phyloP scores from a whole-genome alignment of 78 protist genomes.

The Cyanophora paradoxa region DNA sequence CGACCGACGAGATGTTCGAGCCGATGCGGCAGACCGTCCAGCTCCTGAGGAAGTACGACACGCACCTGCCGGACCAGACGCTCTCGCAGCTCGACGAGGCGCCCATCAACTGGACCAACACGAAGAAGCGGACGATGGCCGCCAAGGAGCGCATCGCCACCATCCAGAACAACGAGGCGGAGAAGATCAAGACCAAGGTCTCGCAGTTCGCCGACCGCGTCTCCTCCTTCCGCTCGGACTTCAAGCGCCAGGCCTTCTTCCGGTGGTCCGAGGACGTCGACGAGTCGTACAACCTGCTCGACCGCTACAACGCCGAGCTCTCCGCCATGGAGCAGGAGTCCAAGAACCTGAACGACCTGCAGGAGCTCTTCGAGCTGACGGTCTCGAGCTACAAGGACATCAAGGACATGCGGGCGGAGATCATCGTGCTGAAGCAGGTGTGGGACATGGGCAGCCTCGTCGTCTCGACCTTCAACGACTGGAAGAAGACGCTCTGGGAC shows the following conservation, averaged over 20 bases:
- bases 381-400: slow-evolving; percentile 14
- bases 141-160: slow-evolving; percentile 13
- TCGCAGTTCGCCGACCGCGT: slow-evolving; percentile 1
- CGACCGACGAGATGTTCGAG: slow-evolving; percentile 17
- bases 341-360: slow-evolving; percentile 3
- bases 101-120: neutral
- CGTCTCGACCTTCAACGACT: slow-evolving; percentile 2
- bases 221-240: neutral
- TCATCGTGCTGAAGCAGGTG: slow-evolving; percentile 23
- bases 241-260: slow-evolving; percentile 27
- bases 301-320: neutral
- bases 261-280: neutral
- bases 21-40: slow-evolving; percentile 22
- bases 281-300: slow-evolving; percentile 23
- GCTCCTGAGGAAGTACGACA: slow-evolving; percentile 36
- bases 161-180: slow-evolving; percentile 45
- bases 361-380: slow-evolving; percentile 56
- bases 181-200: slow-evolving; percentile 25
- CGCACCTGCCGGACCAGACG: neutral
- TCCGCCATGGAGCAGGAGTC: neutral
- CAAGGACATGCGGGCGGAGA: slow-evolving; percentile 27
- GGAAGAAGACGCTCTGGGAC: slow-evolving; percentile 48
- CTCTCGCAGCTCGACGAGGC: slow-evolving; percentile 4
- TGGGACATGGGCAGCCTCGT: slow-evolving; percentile 60
- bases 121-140: slow-evolving; percentile 8